A percentile compares a stretch with the other conserved stretches of the same genome.
Conservation (phyloP, 2,329 filamentous ascomycete genomes). For the Monilinia polystroma region DNA sequence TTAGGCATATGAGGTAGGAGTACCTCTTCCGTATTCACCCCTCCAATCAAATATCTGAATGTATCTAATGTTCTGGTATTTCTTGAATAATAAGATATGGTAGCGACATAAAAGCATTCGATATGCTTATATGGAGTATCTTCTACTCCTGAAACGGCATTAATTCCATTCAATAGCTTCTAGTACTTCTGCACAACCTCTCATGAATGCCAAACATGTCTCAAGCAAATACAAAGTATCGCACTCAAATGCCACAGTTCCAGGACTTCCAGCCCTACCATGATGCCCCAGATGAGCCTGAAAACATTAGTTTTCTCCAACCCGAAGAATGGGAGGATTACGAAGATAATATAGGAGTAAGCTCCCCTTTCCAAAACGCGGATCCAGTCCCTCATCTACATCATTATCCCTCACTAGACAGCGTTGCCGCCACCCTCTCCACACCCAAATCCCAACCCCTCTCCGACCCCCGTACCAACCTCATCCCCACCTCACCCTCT, state of each 20-base stretch:
- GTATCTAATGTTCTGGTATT: neutral
- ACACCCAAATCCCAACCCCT: neutral
- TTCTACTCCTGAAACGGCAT: neutral
- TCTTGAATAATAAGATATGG: neutral
- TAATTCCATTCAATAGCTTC: neutral
- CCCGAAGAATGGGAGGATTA: constrained; percentile 1
- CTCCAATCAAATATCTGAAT: neutral
- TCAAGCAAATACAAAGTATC: neutral
- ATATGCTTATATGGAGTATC: neutral
- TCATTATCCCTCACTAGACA: neutral
- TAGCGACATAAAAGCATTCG: neutral
- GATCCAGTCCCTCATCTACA: neutral
- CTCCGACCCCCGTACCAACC: neutral
- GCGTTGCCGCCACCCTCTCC: neutral
- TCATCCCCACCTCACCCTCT: neutral
- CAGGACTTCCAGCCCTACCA: neutral
- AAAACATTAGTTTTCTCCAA: neutral
- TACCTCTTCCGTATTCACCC: neutral
- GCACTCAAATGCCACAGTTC: neutral
- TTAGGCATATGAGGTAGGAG: rapidly evolving
- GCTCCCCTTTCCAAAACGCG: neutral
- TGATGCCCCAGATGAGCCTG: neutral
- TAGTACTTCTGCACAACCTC: neutral
- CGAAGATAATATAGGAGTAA: neutral
- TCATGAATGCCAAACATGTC: neutral